Evolutionary conservation across 2,329 filamentous ascomycete genomes (phyloP).

Genomic region (Neocucurbitaria cava): DNA sequence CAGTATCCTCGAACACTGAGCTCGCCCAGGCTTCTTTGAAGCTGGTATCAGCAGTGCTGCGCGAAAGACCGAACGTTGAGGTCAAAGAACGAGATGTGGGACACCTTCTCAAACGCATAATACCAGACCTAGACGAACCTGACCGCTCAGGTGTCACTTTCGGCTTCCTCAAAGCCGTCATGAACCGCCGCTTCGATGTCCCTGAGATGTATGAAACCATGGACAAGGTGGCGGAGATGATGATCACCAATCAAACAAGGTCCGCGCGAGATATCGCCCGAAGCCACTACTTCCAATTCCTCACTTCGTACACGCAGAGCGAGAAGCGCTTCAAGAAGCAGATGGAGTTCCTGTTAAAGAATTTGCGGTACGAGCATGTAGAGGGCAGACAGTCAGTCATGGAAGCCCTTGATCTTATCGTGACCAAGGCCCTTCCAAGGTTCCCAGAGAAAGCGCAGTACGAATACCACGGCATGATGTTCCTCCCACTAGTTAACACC

Average conservation of each 20-base stretch:
- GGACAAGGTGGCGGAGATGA: constrained; percentile 81
- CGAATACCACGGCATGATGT: constrained; percentile 80
- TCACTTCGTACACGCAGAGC: constrained; percentile 92
- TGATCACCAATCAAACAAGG: constrained; percentile 94
- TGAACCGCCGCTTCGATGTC: constrained; percentile 85
- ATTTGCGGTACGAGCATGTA: constrained; percentile 87
- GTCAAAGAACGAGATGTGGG: constrained; percentile 85
- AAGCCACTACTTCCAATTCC: constrained; percentile 90
- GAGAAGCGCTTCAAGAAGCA: constrained; percentile 90
- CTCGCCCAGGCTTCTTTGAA: constrained; percentile 88
- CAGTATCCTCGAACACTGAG: constrained; percentile 80
- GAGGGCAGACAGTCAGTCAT: constrained; percentile 91
- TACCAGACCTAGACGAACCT: constrained; percentile 89
- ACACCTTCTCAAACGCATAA: constrained; percentile 79
- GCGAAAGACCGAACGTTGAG: constrained; percentile 76
- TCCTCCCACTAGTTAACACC: constrained; percentile 83
- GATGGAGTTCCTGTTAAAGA: constrained; percentile 85
- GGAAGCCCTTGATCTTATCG: constrained; percentile 85
- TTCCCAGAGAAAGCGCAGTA: constrained; percentile 76
- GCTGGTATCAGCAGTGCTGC: constrained; percentile 81
- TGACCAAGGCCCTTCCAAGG: constrained; percentile 69
- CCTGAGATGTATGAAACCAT: constrained; percentile 89
- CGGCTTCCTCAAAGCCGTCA: constrained; percentile 87
- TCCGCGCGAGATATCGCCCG: constrained; percentile 86
- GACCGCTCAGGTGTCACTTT: constrained; percentile 93